Conservation (phyloP, 2,329 filamentous ascomycete species). For the Pyricularia sp. region DNA sequence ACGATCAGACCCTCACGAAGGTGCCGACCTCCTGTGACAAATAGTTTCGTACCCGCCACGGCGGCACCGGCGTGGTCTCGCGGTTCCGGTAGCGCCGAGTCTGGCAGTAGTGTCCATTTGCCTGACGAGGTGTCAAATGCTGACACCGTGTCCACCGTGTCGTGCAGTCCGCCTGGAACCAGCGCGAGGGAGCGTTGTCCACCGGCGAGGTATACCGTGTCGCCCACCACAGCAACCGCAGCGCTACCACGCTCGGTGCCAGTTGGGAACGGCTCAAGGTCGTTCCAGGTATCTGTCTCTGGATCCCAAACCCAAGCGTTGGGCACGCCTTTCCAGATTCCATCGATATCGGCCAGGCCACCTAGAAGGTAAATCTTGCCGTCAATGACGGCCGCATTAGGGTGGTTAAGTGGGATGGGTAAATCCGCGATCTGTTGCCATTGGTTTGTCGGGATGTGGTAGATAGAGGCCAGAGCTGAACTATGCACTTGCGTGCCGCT, state of each 20-base stretch:
- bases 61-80: conserved; percentile 23
- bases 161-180: conserved; percentile 11
- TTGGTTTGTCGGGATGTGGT: conserved; percentile 18
- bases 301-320: conserved; percentile 22
- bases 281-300: conserved; percentile 16
- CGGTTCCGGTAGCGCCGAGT: conserved; percentile 20
- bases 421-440: conserved; percentile 19
- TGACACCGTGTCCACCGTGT: conserved; percentile 18
- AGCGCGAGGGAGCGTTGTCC: conserved; percentile 20
- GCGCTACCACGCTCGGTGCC: conserved; percentile 21
- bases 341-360: conserved; percentile 18
- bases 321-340: conserved; percentile 16
- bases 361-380: conserved; percentile 29
- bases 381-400: conserved; percentile 24
- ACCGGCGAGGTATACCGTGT: conserved; percentile 26
- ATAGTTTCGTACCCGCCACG: conserved; percentile 22
- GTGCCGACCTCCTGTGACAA: conserved; percentile 25
- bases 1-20: conserved; percentile 18
- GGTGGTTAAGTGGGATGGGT: conserved; percentile 23
- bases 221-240: conserved; percentile 18
- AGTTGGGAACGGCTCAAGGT: conserved; percentile 17
- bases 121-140: conserved; percentile 19
- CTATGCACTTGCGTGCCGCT: conserved; percentile 11
- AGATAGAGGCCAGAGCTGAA: conserved; percentile 20
- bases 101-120: conserved; percentile 18